Evolutionary conservation across 2,329 filamentous ascomycete genomes (phyloP).

Genomic region (Beauveria medogensis): DNA sequence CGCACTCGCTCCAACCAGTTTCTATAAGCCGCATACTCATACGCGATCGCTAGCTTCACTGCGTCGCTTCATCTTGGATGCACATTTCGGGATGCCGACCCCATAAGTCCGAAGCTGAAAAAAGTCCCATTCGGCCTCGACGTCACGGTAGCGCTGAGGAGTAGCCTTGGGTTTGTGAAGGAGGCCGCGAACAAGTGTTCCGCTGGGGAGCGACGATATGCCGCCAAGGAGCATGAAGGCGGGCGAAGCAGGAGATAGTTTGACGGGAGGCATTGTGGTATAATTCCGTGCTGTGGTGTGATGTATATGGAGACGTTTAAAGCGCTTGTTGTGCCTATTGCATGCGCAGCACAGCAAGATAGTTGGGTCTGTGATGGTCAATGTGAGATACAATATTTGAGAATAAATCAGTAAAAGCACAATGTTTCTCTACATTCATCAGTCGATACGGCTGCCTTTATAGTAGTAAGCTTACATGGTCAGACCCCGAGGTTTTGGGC

Average conservation of each 20-base stretch:
- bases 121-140: slow-evolving; percentile 8
- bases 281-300: not conserved
- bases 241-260: slow-evolving; percentile 13
- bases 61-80: slow-evolving; percentile 2
- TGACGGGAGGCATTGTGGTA: slow-evolving; percentile 5
- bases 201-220: slow-evolving; percentile 16
- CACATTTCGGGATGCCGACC: slow-evolving; percentile 1
- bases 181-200: slow-evolving; percentile 15
- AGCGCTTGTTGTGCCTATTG: not conserved
- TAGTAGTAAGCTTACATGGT: not conserved
- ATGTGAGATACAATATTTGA: not conserved
- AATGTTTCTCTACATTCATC: not conserved
- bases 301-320: not conserved
- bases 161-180: slow-evolving; percentile 7
- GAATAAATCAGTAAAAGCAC: not conserved
- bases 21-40: not conserved
- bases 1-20: not conserved
- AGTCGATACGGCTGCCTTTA: not conserved
- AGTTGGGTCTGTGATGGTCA: not conserved
- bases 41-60: not conserved
- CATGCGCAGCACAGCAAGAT: not conserved
- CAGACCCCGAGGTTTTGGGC: not conserved
- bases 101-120: slow-evolving; percentile 3
- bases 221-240: slow-evolving; percentile 17
- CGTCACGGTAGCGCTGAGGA: not conserved